Conservation (phyloP, 768 basidiomycete species). For the Clathrus columnatus region DNA sequence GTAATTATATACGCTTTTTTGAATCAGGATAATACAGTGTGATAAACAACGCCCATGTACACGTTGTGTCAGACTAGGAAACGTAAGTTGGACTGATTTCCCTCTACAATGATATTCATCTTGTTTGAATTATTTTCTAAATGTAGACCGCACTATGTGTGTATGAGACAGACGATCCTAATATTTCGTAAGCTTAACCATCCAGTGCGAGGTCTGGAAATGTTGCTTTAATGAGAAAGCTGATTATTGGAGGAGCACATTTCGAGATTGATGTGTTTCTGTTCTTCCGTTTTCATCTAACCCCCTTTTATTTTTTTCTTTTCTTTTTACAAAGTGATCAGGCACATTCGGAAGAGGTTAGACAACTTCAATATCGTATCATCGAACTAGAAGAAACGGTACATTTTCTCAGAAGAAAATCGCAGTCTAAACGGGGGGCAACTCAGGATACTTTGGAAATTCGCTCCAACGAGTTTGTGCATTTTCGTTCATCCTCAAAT, state of each 20-base stretch:
- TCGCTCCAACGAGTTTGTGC: background rate
- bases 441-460: too few species aligned
- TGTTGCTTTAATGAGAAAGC: too few species aligned
- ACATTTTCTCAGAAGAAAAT: background rate
- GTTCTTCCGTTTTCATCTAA: background rate
- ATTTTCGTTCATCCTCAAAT: too few species aligned
- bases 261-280: too few species aligned
- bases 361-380: constrained; percentile 1
- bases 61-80: constrained; percentile 6
- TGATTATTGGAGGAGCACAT: too few species aligned
- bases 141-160: constrained; percentile 4
- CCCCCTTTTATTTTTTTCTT: background rate
- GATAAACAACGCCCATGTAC: constrained; percentile 6
- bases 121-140: background rate
- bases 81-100: background rate
- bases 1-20: background rate
- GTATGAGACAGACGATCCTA: constrained; percentile 1
- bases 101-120: background rate
- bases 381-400: background rate
- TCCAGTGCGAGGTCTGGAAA: too few species aligned
- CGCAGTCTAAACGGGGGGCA: too few species aligned
- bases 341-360: background rate
- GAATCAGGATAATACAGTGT: background rate
- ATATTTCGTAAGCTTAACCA: background rate
- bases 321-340: constrained; percentile 1